phyloP scores from a whole-genome alignment of 2,329 filamentous ascomycete species.

The Colletotrichum sp. region DNA sequence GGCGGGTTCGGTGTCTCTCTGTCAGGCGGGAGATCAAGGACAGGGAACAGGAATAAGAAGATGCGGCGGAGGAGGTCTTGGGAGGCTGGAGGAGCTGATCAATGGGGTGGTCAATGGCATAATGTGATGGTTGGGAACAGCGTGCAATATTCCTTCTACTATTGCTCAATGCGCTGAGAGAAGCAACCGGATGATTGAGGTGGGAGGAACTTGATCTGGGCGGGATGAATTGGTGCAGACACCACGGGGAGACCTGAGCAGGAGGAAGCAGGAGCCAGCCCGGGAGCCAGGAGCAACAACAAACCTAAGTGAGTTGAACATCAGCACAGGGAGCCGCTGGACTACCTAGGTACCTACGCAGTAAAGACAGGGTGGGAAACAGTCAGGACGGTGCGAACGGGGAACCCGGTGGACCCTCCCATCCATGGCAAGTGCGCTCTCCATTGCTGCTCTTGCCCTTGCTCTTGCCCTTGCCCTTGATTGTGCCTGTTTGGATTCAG shows the following conservation, averaged over 20 bases:
- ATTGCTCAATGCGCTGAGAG: neutral
- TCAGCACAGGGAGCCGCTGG: too few relatives aligned
- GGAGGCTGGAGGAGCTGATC: neutral
- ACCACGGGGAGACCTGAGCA: neutral
- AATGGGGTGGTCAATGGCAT: neutral
- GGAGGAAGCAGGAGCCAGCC: neutral
- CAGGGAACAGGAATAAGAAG: neutral
- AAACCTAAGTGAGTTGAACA: too few relatives aligned
- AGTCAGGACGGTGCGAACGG: neutral
- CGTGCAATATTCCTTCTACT: neutral
- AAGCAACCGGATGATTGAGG: neutral
- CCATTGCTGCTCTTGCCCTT: neutral
- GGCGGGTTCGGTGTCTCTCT: neutral
- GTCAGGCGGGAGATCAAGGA: constrained; percentile 4
- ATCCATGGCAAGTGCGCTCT: neutral
- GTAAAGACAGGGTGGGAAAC: neutral
- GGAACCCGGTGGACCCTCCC: neutral
- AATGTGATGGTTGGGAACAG: neutral
- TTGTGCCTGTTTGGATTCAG: neutral
- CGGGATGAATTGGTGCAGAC: neutral
- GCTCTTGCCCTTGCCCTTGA: neutral
- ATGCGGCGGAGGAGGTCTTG: neutral
- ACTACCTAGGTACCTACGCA: too few relatives aligned
- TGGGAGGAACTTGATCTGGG: neutral
- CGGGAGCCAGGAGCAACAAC: neutral